These are phyloP conservation scores for Heliamphora pulchella DNA, from an alignment of 179 eudicot genomes.

Conservation along the genomic window DNA sequence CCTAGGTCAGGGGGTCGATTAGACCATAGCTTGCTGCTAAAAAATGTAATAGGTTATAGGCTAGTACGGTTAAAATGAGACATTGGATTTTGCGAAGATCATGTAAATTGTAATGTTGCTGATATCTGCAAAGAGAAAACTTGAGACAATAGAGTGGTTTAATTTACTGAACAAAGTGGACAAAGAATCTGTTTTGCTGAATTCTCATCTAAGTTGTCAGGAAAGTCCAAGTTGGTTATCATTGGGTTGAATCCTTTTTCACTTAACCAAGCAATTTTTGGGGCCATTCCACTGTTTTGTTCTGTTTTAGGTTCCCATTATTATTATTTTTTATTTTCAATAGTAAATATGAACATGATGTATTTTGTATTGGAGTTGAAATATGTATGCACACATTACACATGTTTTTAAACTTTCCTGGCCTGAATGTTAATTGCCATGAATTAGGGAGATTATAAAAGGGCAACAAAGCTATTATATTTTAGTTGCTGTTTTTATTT, in stretches of 20 bases:
- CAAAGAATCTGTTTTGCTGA: not conserved
- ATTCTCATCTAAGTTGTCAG: not conserved
- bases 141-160: not conserved
- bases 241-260: not conserved
- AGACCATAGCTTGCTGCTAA: no score
- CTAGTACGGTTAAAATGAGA: no score
- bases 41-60: no score
- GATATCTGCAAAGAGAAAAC: not conserved
- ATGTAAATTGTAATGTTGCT: not conserved
- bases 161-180: not conserved
- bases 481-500: not conserved
- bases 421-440: not conserved
- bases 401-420: not conserved
- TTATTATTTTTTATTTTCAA: not conserved
- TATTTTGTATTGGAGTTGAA: not conserved
- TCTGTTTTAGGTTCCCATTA: not conserved
- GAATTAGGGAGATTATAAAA: not conserved
- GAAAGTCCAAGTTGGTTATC: not conserved
- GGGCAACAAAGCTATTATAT: not conserved
- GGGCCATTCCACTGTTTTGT: no score
- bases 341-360: not conserved
- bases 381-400: not conserved
- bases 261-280: no score
- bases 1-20: no score
- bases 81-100: not conserved